phyloP scores from a whole-genome alignment of 164 flowering plant species.

The Echeveria elegans region DNA sequence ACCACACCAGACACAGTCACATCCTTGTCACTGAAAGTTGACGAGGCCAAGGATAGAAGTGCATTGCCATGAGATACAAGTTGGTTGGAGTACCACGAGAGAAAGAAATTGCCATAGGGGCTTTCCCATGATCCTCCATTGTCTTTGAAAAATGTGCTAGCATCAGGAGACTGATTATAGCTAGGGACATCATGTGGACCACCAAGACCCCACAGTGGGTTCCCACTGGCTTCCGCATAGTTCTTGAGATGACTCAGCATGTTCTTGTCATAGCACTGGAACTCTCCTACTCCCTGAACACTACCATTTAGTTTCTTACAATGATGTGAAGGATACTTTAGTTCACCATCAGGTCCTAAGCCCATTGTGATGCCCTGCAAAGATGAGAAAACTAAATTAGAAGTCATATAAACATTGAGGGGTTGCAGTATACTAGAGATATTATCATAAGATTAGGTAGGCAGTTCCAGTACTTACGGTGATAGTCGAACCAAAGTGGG shows the following conservation, averaged over 20 bases:
- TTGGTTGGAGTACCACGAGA: conserved; percentile 76
- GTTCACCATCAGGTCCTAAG: conserved; percentile 93
- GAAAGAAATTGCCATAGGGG: conserved; percentile 82
- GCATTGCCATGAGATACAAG: conserved; percentile 64
- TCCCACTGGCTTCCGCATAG: conserved; percentile 51
- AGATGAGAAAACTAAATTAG: too few relatives aligned
- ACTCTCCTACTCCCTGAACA: conserved; percentile 61
- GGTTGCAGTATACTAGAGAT: background rate
- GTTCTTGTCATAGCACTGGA: conserved; percentile 81
- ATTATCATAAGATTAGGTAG: background rate
- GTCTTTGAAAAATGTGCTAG: conserved; percentile 49
- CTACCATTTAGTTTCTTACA: conserved; percentile 14
- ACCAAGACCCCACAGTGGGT: conserved; percentile 69
- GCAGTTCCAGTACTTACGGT: conserved; percentile 41
- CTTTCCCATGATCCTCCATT: conserved; percentile 89
- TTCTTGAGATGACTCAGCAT: conserved; percentile 60
- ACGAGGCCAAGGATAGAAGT: conserved; percentile 57
- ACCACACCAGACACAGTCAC: conserved; percentile 47
- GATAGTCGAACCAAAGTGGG: conserved; percentile 69
- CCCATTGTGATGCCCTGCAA: conserved; percentile 76
- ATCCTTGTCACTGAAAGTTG: conserved; percentile 25
- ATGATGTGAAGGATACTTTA: conserved; percentile 68
- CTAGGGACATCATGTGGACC: conserved; percentile 87
- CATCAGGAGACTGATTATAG: conserved; percentile 42
- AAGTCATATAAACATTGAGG: background rate